These are phyloP conservation scores for Catharanthus roseus DNA, from an alignment of 257 asterid genomes.

Conservation along the genomic window DNA sequence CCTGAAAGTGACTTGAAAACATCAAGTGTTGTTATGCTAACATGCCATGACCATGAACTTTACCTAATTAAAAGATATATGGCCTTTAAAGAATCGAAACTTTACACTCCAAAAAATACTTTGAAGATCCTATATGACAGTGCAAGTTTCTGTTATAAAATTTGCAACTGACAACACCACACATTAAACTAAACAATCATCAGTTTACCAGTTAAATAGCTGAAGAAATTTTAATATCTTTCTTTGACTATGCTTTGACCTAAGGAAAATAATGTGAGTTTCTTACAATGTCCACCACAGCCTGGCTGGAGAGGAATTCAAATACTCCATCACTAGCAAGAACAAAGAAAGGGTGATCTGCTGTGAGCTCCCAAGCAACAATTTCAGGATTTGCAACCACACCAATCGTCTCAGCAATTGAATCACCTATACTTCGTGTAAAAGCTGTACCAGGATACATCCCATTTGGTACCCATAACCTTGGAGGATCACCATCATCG, in stretches of 20 bases:
- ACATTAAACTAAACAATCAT: background rate
- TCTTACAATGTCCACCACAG: conserved; percentile 82
- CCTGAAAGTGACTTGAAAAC: background rate
- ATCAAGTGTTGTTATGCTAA: background rate
- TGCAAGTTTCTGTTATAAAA: background rate
- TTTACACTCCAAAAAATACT: background rate
- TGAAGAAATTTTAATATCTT: conserved; percentile 3
- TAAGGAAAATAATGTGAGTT: conserved; percentile 4
- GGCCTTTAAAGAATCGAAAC: background rate
- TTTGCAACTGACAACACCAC: background rate
- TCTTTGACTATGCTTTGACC: background rate
- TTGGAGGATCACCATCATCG: conserved; percentile 98
- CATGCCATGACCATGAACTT: background rate
- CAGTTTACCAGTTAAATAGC: background rate
- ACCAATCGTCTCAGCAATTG: conserved; percentile 91
- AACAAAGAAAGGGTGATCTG: conserved; percentile 64
- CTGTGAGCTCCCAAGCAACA: conserved; percentile 71
- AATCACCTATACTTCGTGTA: conserved; percentile 93
- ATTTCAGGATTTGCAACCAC: conserved; percentile 93
- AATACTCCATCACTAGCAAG: conserved; percentile 92
- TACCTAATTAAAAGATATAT: background rate
- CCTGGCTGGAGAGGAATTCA: conserved; percentile 83
- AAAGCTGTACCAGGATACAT: conserved; percentile 99
- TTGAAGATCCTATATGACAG: background rate
- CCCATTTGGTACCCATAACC: conserved; percentile 94